Conservation (phyloP, 768 basidiomycete species). For the Rossbeevera mucosa region DNA sequence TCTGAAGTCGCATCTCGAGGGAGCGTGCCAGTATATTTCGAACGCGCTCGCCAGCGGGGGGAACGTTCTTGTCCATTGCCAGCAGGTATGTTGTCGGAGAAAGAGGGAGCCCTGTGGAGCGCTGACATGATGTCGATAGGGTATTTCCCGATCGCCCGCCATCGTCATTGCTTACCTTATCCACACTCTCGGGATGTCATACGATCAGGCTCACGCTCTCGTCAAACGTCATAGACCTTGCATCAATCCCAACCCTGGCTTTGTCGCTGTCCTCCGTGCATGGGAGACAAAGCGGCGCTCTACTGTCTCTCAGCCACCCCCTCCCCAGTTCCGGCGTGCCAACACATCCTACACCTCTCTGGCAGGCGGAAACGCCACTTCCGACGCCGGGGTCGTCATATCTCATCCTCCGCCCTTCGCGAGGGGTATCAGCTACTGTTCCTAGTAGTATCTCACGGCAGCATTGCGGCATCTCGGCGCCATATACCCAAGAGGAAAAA, state of each 20-base stretch:
- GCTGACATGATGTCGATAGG: conserved; percentile 36
- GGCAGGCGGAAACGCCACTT: background rate
- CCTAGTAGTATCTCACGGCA: conserved; percentile 2
- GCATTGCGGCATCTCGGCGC: background rate
- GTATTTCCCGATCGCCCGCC: conserved; percentile 71
- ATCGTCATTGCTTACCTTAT: conserved; percentile 83
- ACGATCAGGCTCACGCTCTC: conserved; percentile 57
- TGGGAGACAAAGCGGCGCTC: conserved; percentile 46
- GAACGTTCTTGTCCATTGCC: conserved; percentile 75
- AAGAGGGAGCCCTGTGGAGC: background rate
- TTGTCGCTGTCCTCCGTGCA: conserved; percentile 53
- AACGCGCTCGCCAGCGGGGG: conserved; percentile 52
- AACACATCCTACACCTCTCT: conserved; percentile 23
- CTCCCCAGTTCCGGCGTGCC: conserved; percentile 26
- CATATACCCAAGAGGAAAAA: background rate
- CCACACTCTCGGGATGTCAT: conserved; percentile 66
- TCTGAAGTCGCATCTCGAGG: conserved; percentile 63
- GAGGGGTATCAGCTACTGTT: conserved; percentile 27
- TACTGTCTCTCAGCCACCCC: conserved; percentile 3
- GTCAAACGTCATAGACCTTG: conserved; percentile 66
- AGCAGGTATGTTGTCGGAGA: conserved; percentile 52
- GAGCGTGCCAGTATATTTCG: conserved; percentile 64
- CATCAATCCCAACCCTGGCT: conserved; percentile 74
- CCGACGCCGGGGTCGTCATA: conserved; percentile 1
- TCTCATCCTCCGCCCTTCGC: conserved; percentile 11